phyloP scores from a whole-genome alignment of 257 asterid genomes.

The Primulina huaijiensis region DNA sequence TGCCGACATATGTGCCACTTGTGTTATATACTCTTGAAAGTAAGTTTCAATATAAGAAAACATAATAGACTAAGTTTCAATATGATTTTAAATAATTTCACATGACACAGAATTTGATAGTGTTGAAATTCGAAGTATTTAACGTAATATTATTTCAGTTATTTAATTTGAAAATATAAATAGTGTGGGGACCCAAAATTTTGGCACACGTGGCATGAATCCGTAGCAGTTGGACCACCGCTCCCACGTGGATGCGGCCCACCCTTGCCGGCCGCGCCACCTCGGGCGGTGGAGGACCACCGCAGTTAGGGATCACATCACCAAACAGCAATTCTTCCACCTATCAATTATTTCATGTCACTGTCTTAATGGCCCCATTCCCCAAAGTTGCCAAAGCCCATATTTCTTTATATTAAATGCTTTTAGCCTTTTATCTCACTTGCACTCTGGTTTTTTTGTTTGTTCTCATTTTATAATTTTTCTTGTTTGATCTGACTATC shows the following conservation, averaged over 20 bases:
- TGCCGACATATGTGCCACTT: too few species aligned
- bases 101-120: too few species aligned
- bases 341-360: conserved; percentile 58
- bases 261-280: conserved; percentile 39
- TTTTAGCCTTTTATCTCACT: conserved; percentile 27
- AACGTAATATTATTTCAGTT: too few species aligned
- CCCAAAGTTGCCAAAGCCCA: conserved; percentile 46
- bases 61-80: too few species aligned
- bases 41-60: too few species aligned
- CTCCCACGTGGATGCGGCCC: conserved; percentile 47
- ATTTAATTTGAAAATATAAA: too few species aligned
- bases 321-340: conserved; percentile 22
- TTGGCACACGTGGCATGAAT: conserved; percentile 22
- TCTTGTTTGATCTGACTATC: background rate
- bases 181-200: conserved; percentile 22
- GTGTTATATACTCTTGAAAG: too few species aligned
- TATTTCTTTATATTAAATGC: conserved; percentile 20
- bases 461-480: background rate
- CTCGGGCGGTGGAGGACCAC: conserved; percentile 52
- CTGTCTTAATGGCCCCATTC: conserved; percentile 56
- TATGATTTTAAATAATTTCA: too few species aligned
- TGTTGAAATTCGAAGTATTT: too few species aligned
- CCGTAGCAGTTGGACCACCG: conserved; percentile 38
- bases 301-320: conserved; percentile 24
- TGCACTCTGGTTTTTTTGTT: background rate